phyloP scores from a whole-genome alignment of 148 eudicot species.

The Chenopodium quinoa region DNA sequence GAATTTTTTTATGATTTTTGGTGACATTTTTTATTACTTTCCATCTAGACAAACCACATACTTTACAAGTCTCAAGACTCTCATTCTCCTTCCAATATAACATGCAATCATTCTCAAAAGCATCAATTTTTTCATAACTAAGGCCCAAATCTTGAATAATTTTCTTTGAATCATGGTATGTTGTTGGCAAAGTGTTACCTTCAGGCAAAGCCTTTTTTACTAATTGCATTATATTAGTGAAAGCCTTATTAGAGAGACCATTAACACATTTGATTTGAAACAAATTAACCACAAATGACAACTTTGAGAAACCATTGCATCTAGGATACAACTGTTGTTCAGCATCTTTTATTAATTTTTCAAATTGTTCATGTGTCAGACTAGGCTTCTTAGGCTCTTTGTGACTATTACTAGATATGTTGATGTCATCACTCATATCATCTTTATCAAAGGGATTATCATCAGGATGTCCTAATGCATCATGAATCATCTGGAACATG shows the following conservation, averaged over 20 bases:
- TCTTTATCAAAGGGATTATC: background rate
- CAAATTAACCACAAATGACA: constrained; percentile 7
- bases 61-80: background rate
- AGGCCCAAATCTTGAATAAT: constrained; percentile 12
- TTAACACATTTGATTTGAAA: constrained; percentile 12
- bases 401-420: too few relatives aligned
- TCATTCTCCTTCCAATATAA: constrained; percentile 11
- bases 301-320: background rate
- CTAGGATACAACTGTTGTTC: background rate
- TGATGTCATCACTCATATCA: too few relatives aligned
- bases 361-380: background rate
- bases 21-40: too few relatives aligned
- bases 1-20: background rate
- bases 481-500: background rate
- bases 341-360: constrained; percentile 10
- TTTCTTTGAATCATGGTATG: constrained; percentile 6
- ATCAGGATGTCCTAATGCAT: background rate
- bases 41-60: background rate
- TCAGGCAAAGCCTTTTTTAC: background rate
- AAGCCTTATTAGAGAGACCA: constrained; percentile 7
- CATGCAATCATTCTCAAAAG: background rate
- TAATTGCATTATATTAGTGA: constrained; percentile 4
- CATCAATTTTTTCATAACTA: constrained; percentile 11
- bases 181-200: background rate
- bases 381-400: background rate